phyloP scores from a whole-genome alignment of 2,329 filamentous ascomycete species.

The Pseudogymnoascus sp. region DNA sequence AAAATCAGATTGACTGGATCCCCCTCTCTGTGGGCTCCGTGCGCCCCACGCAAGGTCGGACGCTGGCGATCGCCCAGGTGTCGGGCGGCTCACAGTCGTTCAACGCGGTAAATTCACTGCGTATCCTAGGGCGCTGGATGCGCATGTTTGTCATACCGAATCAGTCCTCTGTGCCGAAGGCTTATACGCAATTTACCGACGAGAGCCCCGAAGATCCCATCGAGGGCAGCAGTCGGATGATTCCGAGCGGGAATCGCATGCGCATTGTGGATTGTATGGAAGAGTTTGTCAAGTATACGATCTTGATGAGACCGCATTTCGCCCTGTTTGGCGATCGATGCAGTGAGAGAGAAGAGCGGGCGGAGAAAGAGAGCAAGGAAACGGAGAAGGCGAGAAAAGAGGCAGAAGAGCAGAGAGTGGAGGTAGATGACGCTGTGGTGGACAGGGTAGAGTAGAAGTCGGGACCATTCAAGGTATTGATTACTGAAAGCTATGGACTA shows the following conservation, averaged over 20 bases:
- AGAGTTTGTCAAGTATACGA: constrained; percentile 62
- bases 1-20: constrained; percentile 66
- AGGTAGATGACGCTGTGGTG: constrained; percentile 47
- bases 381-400: constrained; percentile 70
- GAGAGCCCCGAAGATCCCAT: constrained; percentile 18
- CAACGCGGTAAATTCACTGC: constrained; percentile 60
- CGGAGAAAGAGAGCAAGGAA: constrained; percentile 19
- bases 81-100: constrained; percentile 60
- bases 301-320: constrained; percentile 56
- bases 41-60: constrained; percentile 59
- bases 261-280: constrained; percentile 61
- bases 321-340: constrained; percentile 55
- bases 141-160: constrained; percentile 62
- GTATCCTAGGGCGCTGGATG: constrained; percentile 63
- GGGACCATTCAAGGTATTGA: not conserved
- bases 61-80: constrained; percentile 55
- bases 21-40: constrained; percentile 54
- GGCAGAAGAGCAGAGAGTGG: constrained; percentile 84
- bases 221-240: constrained; percentile 41
- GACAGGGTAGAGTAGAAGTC: not conserved
- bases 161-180: constrained; percentile 56
- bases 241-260: constrained; percentile 50
- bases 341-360: constrained; percentile 48
- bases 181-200: constrained; percentile 56
- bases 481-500: too few species aligned